Conservation (phyloP, 345 rosid genomes). For the Aurinia saxatilis region DNA sequence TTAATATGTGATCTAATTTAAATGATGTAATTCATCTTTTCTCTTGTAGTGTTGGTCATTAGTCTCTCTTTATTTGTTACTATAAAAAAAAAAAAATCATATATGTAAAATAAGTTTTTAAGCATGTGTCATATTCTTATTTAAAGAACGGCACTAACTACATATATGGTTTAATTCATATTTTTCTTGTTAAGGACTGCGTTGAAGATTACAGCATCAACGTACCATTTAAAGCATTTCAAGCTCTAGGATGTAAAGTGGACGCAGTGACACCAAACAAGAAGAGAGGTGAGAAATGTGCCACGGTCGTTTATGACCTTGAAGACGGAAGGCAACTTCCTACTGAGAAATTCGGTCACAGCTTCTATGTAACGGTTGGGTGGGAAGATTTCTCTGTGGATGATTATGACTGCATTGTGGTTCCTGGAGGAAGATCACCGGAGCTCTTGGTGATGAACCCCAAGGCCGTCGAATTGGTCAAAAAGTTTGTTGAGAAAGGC, state of each 20-base stretch:
- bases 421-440: constrained; percentile 50
- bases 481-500: constrained; percentile 28
- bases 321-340: constrained; percentile 35
- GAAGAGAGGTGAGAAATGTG: constrained; percentile 43
- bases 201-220: constrained; percentile 42
- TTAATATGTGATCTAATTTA: no score
- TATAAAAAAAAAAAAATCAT: no score
- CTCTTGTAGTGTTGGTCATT: no score
- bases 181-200: constrained; percentile 34
- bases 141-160: not conserved
- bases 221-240: constrained; percentile 44
- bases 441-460: constrained; percentile 40
- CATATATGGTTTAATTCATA: not conserved
- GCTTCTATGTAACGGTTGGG: constrained; percentile 31
- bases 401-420: constrained; percentile 41
- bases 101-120: no score
- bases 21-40: no score
- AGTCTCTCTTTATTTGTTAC: no score
- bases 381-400: constrained; percentile 36
- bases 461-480: constrained; percentile 36
- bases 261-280: constrained; percentile 41
- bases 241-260: constrained; percentile 44
- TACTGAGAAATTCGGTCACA: constrained; percentile 46
- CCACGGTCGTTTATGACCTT: constrained; percentile 35
- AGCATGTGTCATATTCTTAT: not conserved